phyloP scores from a whole-genome alignment of 345 rosid genomes.

The Pelargonium nanum region DNA sequence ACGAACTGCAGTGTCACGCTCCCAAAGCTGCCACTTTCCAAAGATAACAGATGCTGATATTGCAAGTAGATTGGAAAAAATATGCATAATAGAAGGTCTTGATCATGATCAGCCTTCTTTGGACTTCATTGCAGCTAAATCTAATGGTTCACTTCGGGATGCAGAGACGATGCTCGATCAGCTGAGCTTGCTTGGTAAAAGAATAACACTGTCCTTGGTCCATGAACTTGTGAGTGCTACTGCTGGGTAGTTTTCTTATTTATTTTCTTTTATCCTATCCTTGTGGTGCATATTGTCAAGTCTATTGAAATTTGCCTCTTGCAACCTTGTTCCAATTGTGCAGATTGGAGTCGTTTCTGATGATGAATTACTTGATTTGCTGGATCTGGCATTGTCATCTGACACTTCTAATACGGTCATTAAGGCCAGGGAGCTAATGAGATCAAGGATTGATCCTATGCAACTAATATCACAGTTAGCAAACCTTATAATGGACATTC shows the following conservation, averaged over 20 bases:
- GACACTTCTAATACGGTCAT: conserved; percentile 88
- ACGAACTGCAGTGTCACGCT: conserved; percentile 55
- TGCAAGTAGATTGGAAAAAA: conserved; percentile 46
- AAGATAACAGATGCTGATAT: conserved; percentile 58
- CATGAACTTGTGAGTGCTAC: conserved; percentile 75
- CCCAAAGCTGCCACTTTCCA: conserved; percentile 75
- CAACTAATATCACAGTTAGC: conserved; percentile 88
- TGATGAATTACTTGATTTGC: conserved; percentile 83
- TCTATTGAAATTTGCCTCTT: conserved; percentile 3
- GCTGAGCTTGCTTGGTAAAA: conserved; percentile 80
- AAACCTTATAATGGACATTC: conserved; percentile 82
- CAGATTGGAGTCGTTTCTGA: conserved; percentile 94
- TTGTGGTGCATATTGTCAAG: not conserved
- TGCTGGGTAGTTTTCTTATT: conserved; percentile 4
- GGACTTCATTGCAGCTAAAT: conserved; percentile 81
- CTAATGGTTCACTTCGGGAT: conserved; percentile 89
- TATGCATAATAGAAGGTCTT: conserved; percentile 64
- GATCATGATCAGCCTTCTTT: conserved; percentile 65
- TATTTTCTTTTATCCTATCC: not conserved
- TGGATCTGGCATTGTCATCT: conserved; percentile 83
- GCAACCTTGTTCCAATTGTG: conserved; percentile 9
- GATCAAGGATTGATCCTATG: conserved; percentile 89
- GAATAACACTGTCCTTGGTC: conserved; percentile 59
- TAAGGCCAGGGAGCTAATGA: conserved; percentile 88
- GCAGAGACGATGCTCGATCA: conserved; percentile 97